Percentiles rank a stretch among this genome's conserved stretches.
Evolutionary conservation across 306 rosid genomes (phyloP).

Genomic region (Carpinus fangiana): DNA sequence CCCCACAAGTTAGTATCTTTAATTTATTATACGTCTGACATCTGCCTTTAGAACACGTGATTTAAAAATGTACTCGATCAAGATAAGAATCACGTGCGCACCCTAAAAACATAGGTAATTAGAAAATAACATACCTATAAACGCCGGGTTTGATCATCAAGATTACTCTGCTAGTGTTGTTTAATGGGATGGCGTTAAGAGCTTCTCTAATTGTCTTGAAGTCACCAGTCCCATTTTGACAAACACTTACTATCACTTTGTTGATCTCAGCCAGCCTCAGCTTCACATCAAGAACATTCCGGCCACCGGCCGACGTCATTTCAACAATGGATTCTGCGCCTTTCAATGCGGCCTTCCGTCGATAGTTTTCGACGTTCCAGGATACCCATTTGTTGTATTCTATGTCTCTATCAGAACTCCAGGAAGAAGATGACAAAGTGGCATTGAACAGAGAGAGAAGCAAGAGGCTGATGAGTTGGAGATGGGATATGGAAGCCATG

Average conservation of each 20-base stretch:
- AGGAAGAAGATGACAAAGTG: slow-evolving; percentile 10
- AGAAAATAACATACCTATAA: slow-evolving; percentile 44
- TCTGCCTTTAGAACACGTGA: too few species aligned
- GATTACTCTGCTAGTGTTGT: slow-evolving; percentile 49
- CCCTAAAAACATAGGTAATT: too few species aligned
- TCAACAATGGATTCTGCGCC: slow-evolving; percentile 5
- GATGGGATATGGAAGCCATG: slow-evolving; percentile 41
- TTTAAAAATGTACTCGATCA: too few species aligned
- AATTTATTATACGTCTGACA: not conserved
- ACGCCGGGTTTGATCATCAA: slow-evolving; percentile 51
- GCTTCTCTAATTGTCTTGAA: slow-evolving; percentile 62
- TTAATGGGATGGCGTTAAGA: slow-evolving; percentile 46
- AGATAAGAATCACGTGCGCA: too few species aligned
- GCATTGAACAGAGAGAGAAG: slow-evolving; percentile 24
- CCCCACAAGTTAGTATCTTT: not conserved
- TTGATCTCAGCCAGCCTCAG: slow-evolving; percentile 52
- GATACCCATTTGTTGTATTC: slow-evolving; percentile 56
- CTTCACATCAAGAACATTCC: slow-evolving; percentile 35
- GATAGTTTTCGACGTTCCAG: slow-evolving; percentile 45
- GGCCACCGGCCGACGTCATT: not conserved
- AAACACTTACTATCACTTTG: slow-evolving; percentile 42
- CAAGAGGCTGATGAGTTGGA: slow-evolving; percentile 25
- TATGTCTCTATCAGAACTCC: slow-evolving; percentile 22
- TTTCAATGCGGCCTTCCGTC: slow-evolving; percentile 22
- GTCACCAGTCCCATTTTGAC: slow-evolving; percentile 48